These are phyloP conservation scores for Pythium oligandrum DNA, from an alignment of 352 stramenopile genomes.

Conservation along the genomic window DNA sequence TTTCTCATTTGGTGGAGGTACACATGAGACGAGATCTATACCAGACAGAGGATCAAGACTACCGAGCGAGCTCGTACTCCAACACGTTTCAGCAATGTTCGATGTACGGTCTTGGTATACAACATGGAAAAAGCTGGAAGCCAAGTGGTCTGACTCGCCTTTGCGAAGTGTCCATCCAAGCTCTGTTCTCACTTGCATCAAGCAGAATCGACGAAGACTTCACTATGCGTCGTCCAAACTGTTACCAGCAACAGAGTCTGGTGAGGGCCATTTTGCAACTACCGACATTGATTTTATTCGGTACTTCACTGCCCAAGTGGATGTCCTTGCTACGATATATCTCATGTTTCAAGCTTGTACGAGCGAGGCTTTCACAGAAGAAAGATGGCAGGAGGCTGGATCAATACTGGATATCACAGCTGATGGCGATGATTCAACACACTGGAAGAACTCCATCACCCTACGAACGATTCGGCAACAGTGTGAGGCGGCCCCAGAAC, in stretches of 20 bases:
- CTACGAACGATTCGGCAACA: neutral
- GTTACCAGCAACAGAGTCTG: neutral
- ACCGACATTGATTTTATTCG: too few relatives aligned
- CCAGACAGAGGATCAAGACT: too few relatives aligned
- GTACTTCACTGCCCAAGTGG: too few relatives aligned
- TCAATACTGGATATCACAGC: too few relatives aligned
- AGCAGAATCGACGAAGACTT: slow-evolving; percentile 51
- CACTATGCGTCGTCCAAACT: slow-evolving; percentile 31
- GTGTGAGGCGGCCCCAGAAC: neutral
- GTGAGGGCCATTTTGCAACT: too few relatives aligned
- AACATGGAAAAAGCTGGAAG: slow-evolving; percentile 38
- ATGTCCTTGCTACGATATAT: too few relatives aligned
- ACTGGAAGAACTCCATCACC: neutral
- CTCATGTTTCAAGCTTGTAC: too few relatives aligned
- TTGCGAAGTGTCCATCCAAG: slow-evolving; percentile 37
- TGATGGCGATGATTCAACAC: too few relatives aligned
- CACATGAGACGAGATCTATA: too few relatives aligned
- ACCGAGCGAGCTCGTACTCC: slow-evolving; percentile 31
- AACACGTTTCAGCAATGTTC: slow-evolving; percentile 48
- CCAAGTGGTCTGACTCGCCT: slow-evolving; percentile 40
- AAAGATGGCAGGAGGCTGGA: too few relatives aligned
- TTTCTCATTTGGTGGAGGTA: too few relatives aligned
- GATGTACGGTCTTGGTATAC: slow-evolving; percentile 53
- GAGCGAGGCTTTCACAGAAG: too few relatives aligned
- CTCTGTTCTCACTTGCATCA: slow-evolving; percentile 47